A percentile compares a stretch with the other conserved stretches of the same genome.
These are phyloP conservation scores for Domatiomyces globalis DNA, from an alignment of 2,329 filamentous ascomycete genomes.

Conservation along the genomic window DNA sequence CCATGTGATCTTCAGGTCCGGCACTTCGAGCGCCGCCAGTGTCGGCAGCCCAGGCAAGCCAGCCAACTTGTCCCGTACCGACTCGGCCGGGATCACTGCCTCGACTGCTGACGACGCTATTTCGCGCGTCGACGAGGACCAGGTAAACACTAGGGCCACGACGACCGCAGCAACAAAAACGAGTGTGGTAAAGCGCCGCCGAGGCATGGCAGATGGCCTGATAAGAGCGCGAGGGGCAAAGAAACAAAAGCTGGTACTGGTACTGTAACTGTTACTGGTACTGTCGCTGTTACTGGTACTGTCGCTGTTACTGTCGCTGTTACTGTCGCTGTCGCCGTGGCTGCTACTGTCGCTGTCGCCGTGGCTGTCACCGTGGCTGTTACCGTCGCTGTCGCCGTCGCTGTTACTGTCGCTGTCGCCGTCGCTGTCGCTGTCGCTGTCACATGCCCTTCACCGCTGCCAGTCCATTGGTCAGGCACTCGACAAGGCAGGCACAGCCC, in stretches of 20 bases:
- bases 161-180: conserved; percentile 31
- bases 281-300: neutral
- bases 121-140: conserved; percentile 30
- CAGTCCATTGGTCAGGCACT: neutral
- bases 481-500: neutral
- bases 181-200: conserved; percentile 20
- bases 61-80: conserved; percentile 7
- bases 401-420: neutral
- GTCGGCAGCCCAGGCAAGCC: conserved; percentile 18
- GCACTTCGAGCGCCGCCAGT: conserved; percentile 34
- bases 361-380: neutral
- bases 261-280: neutral
- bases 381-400: neutral
- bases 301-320: neutral
- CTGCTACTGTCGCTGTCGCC: neutral
- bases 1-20: conserved; percentile 46
- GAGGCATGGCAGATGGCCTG: conserved; percentile 9
- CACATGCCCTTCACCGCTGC: neutral
- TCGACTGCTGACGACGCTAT: conserved; percentile 18
- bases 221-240: neutral
- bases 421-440: neutral
- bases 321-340: neutral
- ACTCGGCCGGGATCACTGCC: conserved; percentile 21
- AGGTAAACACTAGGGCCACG: conserved; percentile 29
- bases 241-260: neutral